A percentile compares a stretch with the other conserved stretches of the same genome.
Evolutionary conservation across 1,139 yeast species (phyloP).

Genomic region (Geotrichum europaeum): DNA sequence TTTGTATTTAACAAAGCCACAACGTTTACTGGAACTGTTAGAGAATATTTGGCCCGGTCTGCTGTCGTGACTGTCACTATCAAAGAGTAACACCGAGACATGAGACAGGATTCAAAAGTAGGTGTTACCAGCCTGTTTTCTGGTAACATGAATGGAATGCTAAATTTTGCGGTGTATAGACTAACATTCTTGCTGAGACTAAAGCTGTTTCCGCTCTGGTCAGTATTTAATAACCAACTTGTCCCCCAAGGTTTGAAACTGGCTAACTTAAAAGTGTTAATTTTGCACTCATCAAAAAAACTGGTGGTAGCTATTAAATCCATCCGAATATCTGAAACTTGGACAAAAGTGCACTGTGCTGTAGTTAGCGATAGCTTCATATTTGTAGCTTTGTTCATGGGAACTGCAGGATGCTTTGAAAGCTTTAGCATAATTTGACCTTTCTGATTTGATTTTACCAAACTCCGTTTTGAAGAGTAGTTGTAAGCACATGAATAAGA

Average conservation of each 20-base stretch:
- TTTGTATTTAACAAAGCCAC: background rate
- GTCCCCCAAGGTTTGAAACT: background rate
- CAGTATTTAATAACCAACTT: background rate
- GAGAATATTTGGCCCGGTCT: background rate
- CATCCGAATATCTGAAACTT: background rate
- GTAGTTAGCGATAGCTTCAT: background rate
- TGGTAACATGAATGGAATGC: background rate
- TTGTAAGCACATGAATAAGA: background rate
- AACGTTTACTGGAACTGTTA: background rate
- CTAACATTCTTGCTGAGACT: background rate
- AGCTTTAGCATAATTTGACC: background rate
- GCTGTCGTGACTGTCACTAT: background rate
- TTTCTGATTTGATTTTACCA: background rate
- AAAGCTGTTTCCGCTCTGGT: background rate
- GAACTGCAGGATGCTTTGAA: background rate
- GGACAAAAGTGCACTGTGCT: background rate
- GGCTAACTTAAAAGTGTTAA: background rate
- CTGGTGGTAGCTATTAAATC: background rate
- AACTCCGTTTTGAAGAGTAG: background rate
- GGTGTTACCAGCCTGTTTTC: background rate
- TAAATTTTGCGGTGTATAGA: background rate
- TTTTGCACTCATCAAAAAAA: background rate
- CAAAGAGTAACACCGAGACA: background rate
- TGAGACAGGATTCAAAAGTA: background rate
- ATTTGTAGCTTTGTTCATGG: background rate